Evolutionary conservation across 805 yeast species (phyloP), one percentile per base, ranked within the genome.

Genomic region (Candida andamanensis): DNA sequence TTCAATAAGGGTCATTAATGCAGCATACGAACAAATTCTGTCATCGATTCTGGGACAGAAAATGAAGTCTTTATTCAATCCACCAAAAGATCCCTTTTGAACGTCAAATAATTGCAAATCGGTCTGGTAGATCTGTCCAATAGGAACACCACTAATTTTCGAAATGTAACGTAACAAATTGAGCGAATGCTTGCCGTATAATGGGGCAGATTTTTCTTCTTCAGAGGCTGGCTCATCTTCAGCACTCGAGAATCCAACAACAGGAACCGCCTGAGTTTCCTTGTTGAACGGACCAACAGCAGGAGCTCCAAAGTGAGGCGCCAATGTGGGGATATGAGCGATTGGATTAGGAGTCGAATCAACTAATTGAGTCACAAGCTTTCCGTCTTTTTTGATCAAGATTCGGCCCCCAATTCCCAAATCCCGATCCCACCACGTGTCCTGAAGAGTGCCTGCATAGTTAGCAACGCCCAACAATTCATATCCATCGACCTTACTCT

Each of bases 21-120:
- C 92, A 14, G 90, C 74, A 52, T 66, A 85, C 2, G 89, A 76
- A 56, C 90, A 84, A 40, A 84, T 69, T 60, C 92, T 74, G 60
- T 85, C 95, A 53, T 85, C 95, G 30, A 85, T 64, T 52, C 95
- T 74, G 28, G 95, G 95, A 6, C 85, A 82, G 56, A 74, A 82
- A 34, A 85, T 54, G 56, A 41, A 41, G 12, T 85, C 95, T 41
- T 74, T 67, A 44, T 76, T 74, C 41, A 86, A 61, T 4, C 95
- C 95, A 37, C 92, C 94, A 40, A 80, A 59, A 9, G 75, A 57
- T 30, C 92, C 92, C 47, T 76, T 79, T 60, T 85, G 95, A 17
- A 82, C 80, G 51, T 85, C 95, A 52, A 72, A 86, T 36, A 85
- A 59, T 50, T 85, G 89, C 46, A 86, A 70, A 45, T 85, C 95